Percentiles rank a stretch among this genome's conserved stretches.
Conservation (phyloP, 1,139 yeast genomes). For the Eremothecium sinecaudum region DNA sequence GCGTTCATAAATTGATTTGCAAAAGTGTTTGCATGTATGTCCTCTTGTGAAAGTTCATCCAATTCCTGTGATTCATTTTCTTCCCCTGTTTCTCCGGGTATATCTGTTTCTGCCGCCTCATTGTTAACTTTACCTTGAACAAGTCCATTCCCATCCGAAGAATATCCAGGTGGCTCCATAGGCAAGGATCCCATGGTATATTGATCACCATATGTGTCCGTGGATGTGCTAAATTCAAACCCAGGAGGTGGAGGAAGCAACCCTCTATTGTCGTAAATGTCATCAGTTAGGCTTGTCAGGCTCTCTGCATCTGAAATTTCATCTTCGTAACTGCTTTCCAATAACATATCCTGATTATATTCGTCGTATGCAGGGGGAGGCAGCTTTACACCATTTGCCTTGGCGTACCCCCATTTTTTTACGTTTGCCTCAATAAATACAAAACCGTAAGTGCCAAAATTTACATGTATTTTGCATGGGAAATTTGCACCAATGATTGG, state of each 20-base stretch:
- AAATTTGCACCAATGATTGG: slow-evolving; percentile 86
- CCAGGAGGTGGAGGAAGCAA: slow-evolving; percentile 32
- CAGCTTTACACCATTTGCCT: slow-evolving; percentile 55
- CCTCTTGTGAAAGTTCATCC: background rate
- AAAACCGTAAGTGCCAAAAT: slow-evolving; percentile 85
- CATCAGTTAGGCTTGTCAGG: slow-evolving; percentile 21
- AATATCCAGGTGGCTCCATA: slow-evolving; percentile 32
- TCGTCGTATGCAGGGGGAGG: slow-evolving; percentile 66
- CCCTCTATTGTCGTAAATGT: slow-evolving; percentile 20
- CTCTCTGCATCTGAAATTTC: slow-evolving; percentile 29
- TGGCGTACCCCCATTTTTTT: slow-evolving; percentile 84
- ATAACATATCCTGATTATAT: slow-evolving; percentile 35
- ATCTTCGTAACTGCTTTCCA: slow-evolving; percentile 33
- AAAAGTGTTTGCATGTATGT: slow-evolving; percentile 15
- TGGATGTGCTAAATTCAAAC: slow-evolving; percentile 28
- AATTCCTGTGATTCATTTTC: background rate
- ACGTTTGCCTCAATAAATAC: slow-evolving; percentile 91
- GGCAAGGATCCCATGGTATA: slow-evolving; percentile 31
- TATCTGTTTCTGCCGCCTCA: slow-evolving; percentile 9
- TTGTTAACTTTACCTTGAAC: slow-evolving; percentile 8
- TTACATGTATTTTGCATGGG: slow-evolving; percentile 67
- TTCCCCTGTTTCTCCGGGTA: background rate
- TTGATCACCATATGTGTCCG: slow-evolving; percentile 21
- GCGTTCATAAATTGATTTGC: slow-evolving; percentile 21
- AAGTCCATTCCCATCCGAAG: slow-evolving; percentile 24